Conservation (phyloP, 768 basidiomycete species). For the Tylopilus sp. region DNA sequence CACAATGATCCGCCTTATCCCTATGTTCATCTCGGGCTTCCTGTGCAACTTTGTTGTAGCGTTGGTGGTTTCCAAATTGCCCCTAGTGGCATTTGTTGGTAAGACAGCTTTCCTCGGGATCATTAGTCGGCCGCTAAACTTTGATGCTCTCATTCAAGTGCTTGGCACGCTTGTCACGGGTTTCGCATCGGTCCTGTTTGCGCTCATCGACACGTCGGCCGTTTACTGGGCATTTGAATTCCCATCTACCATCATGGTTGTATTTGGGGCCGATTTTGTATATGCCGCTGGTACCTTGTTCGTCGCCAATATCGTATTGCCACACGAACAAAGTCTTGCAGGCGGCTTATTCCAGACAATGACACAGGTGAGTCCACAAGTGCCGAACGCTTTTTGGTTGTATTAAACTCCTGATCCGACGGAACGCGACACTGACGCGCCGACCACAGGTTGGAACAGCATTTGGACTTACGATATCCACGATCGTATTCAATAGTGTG, state of each 20-base stretch:
- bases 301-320: constrained; percentile 60
- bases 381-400: neutral
- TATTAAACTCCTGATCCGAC: neutral
- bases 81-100: constrained; percentile 55
- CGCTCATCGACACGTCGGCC: constrained; percentile 52
- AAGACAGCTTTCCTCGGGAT: neutral
- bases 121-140: neutral
- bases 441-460: constrained; percentile 56
- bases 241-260: constrained; percentile 58
- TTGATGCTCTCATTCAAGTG: constrained; percentile 28
- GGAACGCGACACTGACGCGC: neutral
- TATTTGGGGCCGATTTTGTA: constrained; percentile 76
- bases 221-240: constrained; percentile 78
- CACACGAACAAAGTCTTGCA: constrained; percentile 71
- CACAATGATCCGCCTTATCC: constrained; percentile 60
- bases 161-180: constrained; percentile 58
- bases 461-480: constrained; percentile 66
- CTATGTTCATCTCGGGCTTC: constrained; percentile 66
- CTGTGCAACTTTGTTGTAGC: constrained; percentile 65
- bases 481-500: constrained; percentile 63
- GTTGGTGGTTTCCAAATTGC: constrained; percentile 28
- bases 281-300: constrained; percentile 72
- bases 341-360: constrained; percentile 81
- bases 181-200: constrained; percentile 60
- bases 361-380: constrained; percentile 48